Evolutionary conservation across 257 asterid species (phyloP).

Genomic region (Pogostemon cablin): DNA sequence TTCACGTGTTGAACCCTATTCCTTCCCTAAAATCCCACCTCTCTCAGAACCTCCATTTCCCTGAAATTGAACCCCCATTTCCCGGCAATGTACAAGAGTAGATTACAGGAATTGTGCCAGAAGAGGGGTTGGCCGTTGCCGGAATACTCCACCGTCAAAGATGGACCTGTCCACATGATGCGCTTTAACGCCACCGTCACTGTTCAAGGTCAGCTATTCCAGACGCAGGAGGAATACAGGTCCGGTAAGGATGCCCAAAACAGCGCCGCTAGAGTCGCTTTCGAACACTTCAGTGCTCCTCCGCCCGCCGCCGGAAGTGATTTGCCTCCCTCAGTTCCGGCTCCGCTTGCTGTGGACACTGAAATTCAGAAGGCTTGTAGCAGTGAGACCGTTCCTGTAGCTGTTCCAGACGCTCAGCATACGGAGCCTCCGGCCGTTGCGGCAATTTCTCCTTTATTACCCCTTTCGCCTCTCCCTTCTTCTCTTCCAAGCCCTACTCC

Average conservation of each 20-base stretch:
- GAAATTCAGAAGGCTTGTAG: not conserved
- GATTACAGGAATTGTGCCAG: slow-evolving; percentile 73
- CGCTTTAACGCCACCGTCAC: slow-evolving; percentile 52
- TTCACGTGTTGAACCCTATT: slow-evolving; percentile 3
- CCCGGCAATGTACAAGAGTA: slow-evolving; percentile 54
- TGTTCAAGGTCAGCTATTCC: slow-evolving; percentile 45
- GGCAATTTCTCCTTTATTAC: slow-evolving; percentile 17
- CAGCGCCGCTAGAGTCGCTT: slow-evolving; percentile 55
- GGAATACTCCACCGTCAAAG: slow-evolving; percentile 43
- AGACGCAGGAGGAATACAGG: slow-evolving; percentile 44
- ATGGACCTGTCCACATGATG: slow-evolving; percentile 69
- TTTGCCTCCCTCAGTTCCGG: not conserved
- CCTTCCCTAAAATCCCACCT: not conserved
- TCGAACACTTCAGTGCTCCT: slow-evolving; percentile 34
- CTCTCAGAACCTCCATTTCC: not conserved
- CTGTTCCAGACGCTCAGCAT: not conserved
- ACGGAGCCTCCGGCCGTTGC: not conserved
- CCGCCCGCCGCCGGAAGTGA: not conserved
- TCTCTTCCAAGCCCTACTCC: slow-evolving; percentile 43
- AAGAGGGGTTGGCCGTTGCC: slow-evolving; percentile 57
- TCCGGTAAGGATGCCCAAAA: slow-evolving; percentile 71
- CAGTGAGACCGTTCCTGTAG: not conserved
- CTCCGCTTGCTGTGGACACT: not conserved
- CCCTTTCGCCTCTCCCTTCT: slow-evolving; percentile 42
- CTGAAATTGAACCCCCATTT: not conserved